A percentile compares a stretch with the other conserved stretches of the same genome.
phyloP scores from a whole-genome alignment of 2,329 filamentous ascomycete species.

The Macrophomina pseudophaseolina region DNA sequence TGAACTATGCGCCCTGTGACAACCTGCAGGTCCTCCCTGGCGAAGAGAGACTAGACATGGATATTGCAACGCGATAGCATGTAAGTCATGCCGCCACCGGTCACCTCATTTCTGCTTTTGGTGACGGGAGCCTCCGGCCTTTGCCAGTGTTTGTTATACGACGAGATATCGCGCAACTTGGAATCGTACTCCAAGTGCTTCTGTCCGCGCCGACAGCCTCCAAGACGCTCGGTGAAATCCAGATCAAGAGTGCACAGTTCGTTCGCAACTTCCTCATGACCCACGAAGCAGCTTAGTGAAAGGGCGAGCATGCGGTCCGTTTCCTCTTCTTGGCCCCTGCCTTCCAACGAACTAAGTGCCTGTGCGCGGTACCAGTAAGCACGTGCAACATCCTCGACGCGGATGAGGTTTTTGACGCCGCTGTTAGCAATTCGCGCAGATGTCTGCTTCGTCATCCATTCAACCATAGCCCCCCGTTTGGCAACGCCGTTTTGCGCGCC shows the following conservation, averaged over 20 bases:
- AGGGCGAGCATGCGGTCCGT: slow-evolving; percentile 10
- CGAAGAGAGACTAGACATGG: background rate
- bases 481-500: background rate
- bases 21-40: background rate
- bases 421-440: background rate
- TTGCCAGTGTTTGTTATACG: background rate
- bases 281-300: background rate
- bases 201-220: background rate
- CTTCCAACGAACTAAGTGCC: background rate
- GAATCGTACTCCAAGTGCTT: background rate
- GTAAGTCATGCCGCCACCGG: background rate
- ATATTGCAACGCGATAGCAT: background rate
- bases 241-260: slow-evolving; percentile 1
- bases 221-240: background rate
- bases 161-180: background rate
- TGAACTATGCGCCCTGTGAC: background rate
- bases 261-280: background rate
- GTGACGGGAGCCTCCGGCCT: background rate
- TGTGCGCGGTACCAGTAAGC: slow-evolving; percentile 14
- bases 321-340: background rate
- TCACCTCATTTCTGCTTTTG: background rate
- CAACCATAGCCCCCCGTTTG: background rate
- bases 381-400: background rate
- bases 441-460: slow-evolving; percentile 4
- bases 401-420: background rate